Conservation (phyloP, 768 basidiomycete species). For the Suillus bovinus region DNA sequence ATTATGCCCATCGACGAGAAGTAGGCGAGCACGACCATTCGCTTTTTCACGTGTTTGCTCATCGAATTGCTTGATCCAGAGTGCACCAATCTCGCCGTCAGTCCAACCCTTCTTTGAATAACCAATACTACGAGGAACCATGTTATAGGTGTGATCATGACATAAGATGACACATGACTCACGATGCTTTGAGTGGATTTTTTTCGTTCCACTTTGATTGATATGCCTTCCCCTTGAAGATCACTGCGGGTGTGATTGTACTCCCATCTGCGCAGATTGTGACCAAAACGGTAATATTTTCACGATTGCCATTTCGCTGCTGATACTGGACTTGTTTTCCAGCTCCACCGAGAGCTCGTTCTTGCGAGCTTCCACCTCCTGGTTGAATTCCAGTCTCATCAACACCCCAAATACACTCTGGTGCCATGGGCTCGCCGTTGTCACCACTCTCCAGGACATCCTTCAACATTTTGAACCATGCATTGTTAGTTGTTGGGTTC, state of each 20-base stretch:
- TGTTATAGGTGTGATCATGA: neutral
- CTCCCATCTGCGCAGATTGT: slow-evolving; percentile 43
- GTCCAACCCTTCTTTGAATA: slow-evolving; percentile 40
- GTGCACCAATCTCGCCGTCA: slow-evolving; percentile 36
- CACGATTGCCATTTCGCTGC: slow-evolving; percentile 31
- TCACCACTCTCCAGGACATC: slow-evolving; percentile 4
- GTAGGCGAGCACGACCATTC: slow-evolving; percentile 28
- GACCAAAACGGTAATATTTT: slow-evolving; percentile 42
- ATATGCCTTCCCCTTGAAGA: slow-evolving; percentile 34
- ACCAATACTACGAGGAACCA: slow-evolving; percentile 25
- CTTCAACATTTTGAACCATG: slow-evolving; percentile 25
- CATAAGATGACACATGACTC: neutral
- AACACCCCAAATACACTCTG: slow-evolving; percentile 12
- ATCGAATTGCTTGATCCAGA: slow-evolving; percentile 43
- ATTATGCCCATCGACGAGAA: slow-evolving; percentile 49
- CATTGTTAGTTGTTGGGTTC: slow-evolving; percentile 35
- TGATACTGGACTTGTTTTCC: slow-evolving; percentile 32
- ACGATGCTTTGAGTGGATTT: slow-evolving; percentile 18
- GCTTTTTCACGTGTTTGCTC: slow-evolving; percentile 37
- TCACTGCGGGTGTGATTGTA: slow-evolving; percentile 28
- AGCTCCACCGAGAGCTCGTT: slow-evolving; percentile 3
- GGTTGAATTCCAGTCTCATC: slow-evolving; percentile 20
- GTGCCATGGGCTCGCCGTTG: slow-evolving; percentile 1
- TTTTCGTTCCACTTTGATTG: slow-evolving; percentile 29
- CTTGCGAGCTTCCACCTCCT: neutral